Conservation (phyloP, 1,139 yeast species). For the Yamadazyma atmosphaerica region DNA sequence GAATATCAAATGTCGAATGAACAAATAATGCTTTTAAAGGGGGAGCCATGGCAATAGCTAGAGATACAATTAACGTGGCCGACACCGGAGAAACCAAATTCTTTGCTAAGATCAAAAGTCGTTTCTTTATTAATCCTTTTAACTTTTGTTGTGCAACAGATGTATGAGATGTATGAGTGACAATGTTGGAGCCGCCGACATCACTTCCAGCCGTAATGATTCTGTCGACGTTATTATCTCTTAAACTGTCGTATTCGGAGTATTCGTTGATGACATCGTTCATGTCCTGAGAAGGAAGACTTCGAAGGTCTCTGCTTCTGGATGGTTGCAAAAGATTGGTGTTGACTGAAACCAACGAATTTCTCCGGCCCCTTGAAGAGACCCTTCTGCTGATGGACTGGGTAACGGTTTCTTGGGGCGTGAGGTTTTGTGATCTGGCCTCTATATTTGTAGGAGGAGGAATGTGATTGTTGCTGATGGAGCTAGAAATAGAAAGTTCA, state of each 20-base stretch:
- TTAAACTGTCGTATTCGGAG: conserved; percentile 47
- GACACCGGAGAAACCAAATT: conserved; percentile 76
- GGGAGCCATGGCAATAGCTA: conserved; percentile 78
- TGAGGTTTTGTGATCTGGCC: neutral
- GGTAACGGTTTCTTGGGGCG: conserved; percentile 1
- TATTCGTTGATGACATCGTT: conserved; percentile 62
- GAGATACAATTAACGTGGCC: conserved; percentile 57
- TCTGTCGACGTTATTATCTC: conserved; percentile 14
- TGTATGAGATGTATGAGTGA: neutral
- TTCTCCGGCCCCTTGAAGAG: conserved; percentile 10
- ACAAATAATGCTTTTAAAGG: conserved; percentile 84
- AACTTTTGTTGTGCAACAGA: neutral
- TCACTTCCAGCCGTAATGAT: conserved; percentile 15
- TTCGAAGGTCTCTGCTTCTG: conserved; percentile 32
- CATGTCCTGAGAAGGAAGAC: conserved; percentile 51
- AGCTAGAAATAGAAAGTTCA: conserved; percentile 20
- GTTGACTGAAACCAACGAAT: conserved; percentile 12
- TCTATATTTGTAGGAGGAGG: conserved; percentile 16
- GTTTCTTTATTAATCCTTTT: conserved; percentile 8
- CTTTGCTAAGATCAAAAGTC: conserved; percentile 26
- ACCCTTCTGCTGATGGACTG: conserved; percentile 12
- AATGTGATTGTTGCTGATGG: conserved; percentile 7
- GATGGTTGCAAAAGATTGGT: conserved; percentile 21
- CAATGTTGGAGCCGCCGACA: conserved; percentile 7
- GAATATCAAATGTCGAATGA: conserved; percentile 28